These are phyloP conservation scores for Cryomyces minteri DNA, from an alignment of 495 filamentous ascomycete species.

Conservation along the genomic window DNA sequence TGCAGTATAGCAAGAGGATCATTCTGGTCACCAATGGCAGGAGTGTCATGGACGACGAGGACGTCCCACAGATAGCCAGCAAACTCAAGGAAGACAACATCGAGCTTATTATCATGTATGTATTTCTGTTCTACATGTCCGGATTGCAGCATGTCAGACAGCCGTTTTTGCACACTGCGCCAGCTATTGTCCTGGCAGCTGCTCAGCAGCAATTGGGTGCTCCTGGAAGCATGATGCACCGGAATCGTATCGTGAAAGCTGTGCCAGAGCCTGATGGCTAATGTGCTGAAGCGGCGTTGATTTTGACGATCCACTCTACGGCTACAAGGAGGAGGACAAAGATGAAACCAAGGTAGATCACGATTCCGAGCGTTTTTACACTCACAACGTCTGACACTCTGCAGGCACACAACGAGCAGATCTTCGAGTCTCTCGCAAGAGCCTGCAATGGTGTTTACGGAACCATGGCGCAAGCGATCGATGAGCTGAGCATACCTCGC, in stretches of 20 bases:
- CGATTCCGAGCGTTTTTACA: background rate
- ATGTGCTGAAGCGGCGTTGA: slow-evolving; percentile 57
- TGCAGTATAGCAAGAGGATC: slow-evolving; percentile 77
- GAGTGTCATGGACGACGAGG: slow-evolving; percentile 47
- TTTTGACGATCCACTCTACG: slow-evolving; percentile 84
- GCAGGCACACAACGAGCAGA: slow-evolving; percentile 45
- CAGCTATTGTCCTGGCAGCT: too few relatives aligned
- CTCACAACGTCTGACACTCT: background rate
- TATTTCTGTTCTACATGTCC: slow-evolving; percentile 3
- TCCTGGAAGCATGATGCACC: too few relatives aligned
- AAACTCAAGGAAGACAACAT: slow-evolving; percentile 61
- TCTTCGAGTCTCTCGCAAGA: slow-evolving; percentile 43
- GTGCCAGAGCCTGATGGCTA: too few relatives aligned
- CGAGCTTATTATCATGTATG: slow-evolving; percentile 63
- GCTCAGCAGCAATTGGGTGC: too few relatives aligned
- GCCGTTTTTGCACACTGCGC: too few relatives aligned
- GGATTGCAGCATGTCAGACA: background rate
- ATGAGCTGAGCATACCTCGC: slow-evolving; percentile 55
- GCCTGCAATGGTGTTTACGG: slow-evolving; percentile 52
- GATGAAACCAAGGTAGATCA: slow-evolving; percentile 20
- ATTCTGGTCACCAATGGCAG: slow-evolving; percentile 69
- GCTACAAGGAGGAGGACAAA: slow-evolving; percentile 89
- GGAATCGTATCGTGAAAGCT: too few relatives aligned
- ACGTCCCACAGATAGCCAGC: slow-evolving; percentile 41
- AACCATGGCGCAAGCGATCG: slow-evolving; percentile 69